Conservation (phyloP, 192 early-diverging fungal genomes). For the Gaertneriomyces sp. region DNA sequence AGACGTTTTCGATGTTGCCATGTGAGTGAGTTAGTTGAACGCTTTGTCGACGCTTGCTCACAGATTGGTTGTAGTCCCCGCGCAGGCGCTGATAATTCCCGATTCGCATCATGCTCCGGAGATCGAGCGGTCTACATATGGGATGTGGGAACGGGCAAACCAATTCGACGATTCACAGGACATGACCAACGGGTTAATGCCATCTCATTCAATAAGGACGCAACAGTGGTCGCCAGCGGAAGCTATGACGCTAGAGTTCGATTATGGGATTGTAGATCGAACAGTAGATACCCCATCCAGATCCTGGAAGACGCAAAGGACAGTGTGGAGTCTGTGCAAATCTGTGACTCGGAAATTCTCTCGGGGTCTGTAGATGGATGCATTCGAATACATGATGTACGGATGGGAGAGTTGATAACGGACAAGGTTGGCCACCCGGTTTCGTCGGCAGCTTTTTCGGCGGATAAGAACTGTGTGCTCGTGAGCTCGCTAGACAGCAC, state of each 20-base stretch:
- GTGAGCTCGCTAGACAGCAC: constrained; percentile 72
- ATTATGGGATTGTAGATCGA: constrained; percentile 67
- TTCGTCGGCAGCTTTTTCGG: constrained; percentile 65
- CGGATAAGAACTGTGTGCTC: constrained; percentile 70
- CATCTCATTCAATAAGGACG: constrained; percentile 75
- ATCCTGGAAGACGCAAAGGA: constrained; percentile 81
- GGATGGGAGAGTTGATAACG: constrained; percentile 62
- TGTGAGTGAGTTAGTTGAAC: constrained; percentile 45
- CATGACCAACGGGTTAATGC: constrained; percentile 84
- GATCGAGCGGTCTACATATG: constrained; percentile 81
- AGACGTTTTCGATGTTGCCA: constrained; percentile 66
- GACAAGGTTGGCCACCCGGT: constrained; percentile 77
- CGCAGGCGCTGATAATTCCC: constrained; percentile 39
- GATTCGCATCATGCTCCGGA: constrained; percentile 75
- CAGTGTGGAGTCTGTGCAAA: constrained; percentile 70
- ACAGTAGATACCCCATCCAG: constrained; percentile 67
- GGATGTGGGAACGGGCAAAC: constrained; percentile 75
- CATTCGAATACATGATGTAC: constrained; percentile 81
- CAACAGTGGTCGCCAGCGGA: constrained; percentile 76
- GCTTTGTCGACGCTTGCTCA: too few relatives aligned
- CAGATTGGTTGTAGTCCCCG: constrained; percentile 1
- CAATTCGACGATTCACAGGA: constrained; percentile 70
- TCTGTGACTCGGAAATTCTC: constrained; percentile 71
- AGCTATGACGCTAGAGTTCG: constrained; percentile 72
- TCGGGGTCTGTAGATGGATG: constrained; percentile 83